Evolutionary conservation across 1,284 basidiomycete species (phyloP), one percentile per base, ranked within the genome.

Genomic region (Heterobasidion annosum): DNA sequence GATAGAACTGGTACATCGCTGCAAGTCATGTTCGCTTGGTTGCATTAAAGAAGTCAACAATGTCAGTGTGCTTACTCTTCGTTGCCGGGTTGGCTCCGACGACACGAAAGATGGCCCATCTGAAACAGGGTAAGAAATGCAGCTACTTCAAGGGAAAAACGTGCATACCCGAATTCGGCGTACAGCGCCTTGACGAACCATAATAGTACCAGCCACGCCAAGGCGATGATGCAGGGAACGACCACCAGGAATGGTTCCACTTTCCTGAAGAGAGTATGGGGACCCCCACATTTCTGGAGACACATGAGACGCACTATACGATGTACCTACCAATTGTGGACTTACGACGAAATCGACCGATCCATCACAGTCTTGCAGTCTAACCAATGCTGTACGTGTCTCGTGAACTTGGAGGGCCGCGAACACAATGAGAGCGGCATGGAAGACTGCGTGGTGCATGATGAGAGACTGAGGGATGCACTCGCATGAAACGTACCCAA

Each of bases 1-100:
- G 86, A 64, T 92, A 92, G 69, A 74, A 88, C 61, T 85, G 85
- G 65, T 89, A 92, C 88, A 91, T 91, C 42, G 77, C 86, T 91
- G 53, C 10, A 25, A 4, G 40, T 49, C 49, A 34, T 16, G 34
- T 52, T 45, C 15, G 16, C 25, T 16, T 50, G 7, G 13, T 47
- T 18, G 54, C 37, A 51, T 33, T 45, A 54, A n/a, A 46, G 47
- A 45, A 19, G 34, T 51, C 34, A 40, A 10, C 35, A 10, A 25
- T 3, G n/a, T 34, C 10, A 16, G 45, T 47, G 53, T 51, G 71
- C 81, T 56, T 59, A 90, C 88, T 79, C 71, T 91, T 91, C 77
- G 88, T 82, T 59, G 77, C 83, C 5, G 84, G 84, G 60, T 87
- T 87, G 34, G 87, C 88, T 40, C 90, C 89, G 25, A 92, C 88